Percentiles rank a stretch among this genome's conserved stretches.
phyloP scores from a whole-genome alignment of 1,284 basidiomycete species.

The Rhodotorula sp. region DNA sequence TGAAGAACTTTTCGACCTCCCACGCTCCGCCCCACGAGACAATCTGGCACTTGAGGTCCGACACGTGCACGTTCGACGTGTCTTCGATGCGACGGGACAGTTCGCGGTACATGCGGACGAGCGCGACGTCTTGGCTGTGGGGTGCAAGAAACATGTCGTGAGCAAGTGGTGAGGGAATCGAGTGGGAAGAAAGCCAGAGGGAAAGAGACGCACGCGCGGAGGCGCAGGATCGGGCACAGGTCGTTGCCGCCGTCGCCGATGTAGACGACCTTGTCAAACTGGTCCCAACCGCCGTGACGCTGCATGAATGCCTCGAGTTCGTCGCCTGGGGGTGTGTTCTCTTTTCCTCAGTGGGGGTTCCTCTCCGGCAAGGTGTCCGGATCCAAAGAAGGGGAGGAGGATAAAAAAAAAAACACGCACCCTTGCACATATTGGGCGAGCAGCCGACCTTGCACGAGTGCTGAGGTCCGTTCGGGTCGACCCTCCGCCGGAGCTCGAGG shows the following conservation, averaged over 20 bases:
- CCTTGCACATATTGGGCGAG: conserved; percentile 98
- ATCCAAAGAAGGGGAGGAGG: not conserved
- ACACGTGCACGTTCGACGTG: conserved; percentile 59
- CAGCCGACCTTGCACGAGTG: conserved; percentile 86
- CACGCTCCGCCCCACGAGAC: conserved; percentile 87
- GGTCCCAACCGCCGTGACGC: conserved; percentile 59
- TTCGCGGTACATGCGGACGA: conserved; percentile 73
- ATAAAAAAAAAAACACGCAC: conserved; percentile 49
- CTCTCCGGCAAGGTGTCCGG: not conserved
- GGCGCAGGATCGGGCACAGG: conserved; percentile 83
- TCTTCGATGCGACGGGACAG: conserved; percentile 69
- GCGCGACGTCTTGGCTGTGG: conserved; percentile 67
- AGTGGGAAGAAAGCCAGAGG: too few species aligned
- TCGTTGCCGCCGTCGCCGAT: conserved; percentile 95
- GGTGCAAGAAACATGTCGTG: not conserved
- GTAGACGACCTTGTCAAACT: conserved; percentile 79
- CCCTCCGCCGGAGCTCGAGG: conserved; percentile 71
- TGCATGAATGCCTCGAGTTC: conserved; percentile 80
- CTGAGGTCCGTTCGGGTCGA: conserved; percentile 64
- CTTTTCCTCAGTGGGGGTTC: not conserved
- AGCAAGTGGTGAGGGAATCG: not conserved
- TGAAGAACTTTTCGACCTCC: conserved; percentile 84
- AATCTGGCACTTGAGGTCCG: conserved; percentile 66
- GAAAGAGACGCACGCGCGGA: conserved; percentile 60
- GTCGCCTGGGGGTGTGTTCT: conserved; percentile 59